Evolutionary conservation across 225 moss, liverwort and hornwort species (phyloP).

Genomic region (Asterella californica): DNA sequence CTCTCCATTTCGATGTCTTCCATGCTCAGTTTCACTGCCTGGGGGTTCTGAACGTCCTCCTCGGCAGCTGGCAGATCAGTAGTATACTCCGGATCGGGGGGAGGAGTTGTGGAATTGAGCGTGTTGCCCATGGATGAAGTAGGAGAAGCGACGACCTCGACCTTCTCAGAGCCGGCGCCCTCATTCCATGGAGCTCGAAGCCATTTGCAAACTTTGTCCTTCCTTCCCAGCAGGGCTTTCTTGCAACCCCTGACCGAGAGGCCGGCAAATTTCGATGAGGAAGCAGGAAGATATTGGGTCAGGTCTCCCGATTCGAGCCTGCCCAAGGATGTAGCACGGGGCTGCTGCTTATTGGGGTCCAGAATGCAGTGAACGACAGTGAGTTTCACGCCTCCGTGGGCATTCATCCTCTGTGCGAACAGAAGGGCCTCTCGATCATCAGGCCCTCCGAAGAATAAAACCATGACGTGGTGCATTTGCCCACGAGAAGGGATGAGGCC

Average conservation of each 20-base stretch:
- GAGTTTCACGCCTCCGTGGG: slow-evolving; percentile 44
- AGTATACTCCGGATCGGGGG: not conserved
- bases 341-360: slow-evolving; percentile 16
- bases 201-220: slow-evolving; percentile 20
- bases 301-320: slow-evolving; percentile 11
- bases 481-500: not conserved
- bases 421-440: slow-evolving; percentile 43
- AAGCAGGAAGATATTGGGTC: not conserved
- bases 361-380: slow-evolving; percentile 61
- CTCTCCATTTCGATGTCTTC: slow-evolving; percentile 36
- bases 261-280: not conserved
- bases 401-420: slow-evolving; percentile 56
- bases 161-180: not conserved
- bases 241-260: slow-evolving; percentile 2
- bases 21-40: slow-evolving; percentile 28
- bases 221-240: slow-evolving; percentile 15
- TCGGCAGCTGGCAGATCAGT: not conserved
- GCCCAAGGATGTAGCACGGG: not conserved
- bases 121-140: not conserved
- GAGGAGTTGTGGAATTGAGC: not conserved
- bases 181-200: slow-evolving; percentile 14
- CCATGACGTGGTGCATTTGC: slow-evolving; percentile 18
- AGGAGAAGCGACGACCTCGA: not conserved
- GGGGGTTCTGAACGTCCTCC: not conserved
- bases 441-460: slow-evolving; percentile 40